Percentiles rank a stretch among this genome's conserved stretches.
Evolutionary conservation across 768 basidiomycete species (phyloP).

Genomic region (Mrakia gelida): DNA sequence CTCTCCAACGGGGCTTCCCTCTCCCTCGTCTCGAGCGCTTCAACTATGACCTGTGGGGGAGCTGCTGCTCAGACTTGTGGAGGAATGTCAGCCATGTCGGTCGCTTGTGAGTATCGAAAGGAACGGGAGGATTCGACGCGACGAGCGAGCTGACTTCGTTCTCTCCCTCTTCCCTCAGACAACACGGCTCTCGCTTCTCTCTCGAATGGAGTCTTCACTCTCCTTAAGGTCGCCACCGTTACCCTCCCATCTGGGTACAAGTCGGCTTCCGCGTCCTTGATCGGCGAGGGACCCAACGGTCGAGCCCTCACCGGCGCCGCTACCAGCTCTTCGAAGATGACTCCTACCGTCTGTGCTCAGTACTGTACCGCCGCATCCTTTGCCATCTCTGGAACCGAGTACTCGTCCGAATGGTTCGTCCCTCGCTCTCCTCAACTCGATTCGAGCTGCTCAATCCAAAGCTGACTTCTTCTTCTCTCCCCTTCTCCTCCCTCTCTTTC

Average conservation of each 20-base stretch:
- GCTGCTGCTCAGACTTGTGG: constrained; percentile 21
- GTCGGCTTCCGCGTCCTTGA: neutral
- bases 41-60: constrained; percentile 26
- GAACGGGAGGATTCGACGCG: neutral
- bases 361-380: constrained; percentile 37
- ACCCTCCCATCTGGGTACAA: neutral
- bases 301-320: constrained; percentile 37
- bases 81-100: constrained; percentile 33
- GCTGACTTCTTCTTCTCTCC: too few species aligned
- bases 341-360: constrained; percentile 33
- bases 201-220: constrained; percentile 8
- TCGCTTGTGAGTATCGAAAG: constrained; percentile 30
- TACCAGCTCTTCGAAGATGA: constrained; percentile 34
- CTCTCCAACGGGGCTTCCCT: constrained; percentile 44
- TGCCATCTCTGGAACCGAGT: constrained; percentile 36
- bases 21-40: constrained; percentile 6
- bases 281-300: constrained; percentile 21
- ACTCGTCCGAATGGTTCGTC: constrained; percentile 28
- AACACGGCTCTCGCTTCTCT: constrained; percentile 1
- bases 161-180: neutral
- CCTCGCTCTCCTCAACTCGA: too few species aligned
- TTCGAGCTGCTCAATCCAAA: neutral
- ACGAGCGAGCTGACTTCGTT: neutral
- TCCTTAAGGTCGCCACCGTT: neutral
- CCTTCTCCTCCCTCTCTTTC: too few species aligned